Percentiles rank a stretch among this genome's conserved stretches.
Conservation (phyloP, 225 moss, liverwort and hornwort genomes). For the Thuidium tamariscinum region DNA sequence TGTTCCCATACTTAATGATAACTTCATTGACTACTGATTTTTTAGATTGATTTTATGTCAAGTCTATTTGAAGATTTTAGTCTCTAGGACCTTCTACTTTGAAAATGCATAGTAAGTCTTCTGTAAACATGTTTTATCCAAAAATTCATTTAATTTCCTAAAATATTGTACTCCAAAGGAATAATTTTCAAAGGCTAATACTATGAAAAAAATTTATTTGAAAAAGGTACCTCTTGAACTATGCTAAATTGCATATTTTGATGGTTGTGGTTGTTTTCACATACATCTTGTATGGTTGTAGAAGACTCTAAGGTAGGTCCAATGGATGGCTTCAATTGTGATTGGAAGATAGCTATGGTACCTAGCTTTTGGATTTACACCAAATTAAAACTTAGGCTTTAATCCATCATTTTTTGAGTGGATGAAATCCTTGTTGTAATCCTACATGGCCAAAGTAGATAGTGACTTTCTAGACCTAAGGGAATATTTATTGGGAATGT, state of each 20-base stretch:
- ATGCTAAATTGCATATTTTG: not conserved
- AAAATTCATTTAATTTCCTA: not conserved
- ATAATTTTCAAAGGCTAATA: not conserved
- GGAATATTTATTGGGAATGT: no score
- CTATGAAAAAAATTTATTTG: not conserved
- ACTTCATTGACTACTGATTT: not conserved
- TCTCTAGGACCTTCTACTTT: not conserved
- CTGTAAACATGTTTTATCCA: not conserved
- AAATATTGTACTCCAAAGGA: no score
- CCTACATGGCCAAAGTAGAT: no score
- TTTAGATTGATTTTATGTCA: rapidly evolving
- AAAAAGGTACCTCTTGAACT: not conserved
- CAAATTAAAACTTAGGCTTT: no score
- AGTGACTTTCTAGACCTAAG: no score
- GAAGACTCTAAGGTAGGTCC: no score
- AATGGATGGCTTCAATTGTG: not conserved
- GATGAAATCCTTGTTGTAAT: no score
- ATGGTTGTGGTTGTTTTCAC: not conserved
- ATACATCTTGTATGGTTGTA: no score
- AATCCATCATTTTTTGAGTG: no score
- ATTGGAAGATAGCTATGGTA: no score
- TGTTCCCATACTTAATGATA: no score
- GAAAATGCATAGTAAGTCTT: not conserved
- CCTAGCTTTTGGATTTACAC: no score
- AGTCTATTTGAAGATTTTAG: rapidly evolving